Conservation (phyloP, 2,329 filamentous ascomycete species). For the Geosmithia putterillii region DNA sequence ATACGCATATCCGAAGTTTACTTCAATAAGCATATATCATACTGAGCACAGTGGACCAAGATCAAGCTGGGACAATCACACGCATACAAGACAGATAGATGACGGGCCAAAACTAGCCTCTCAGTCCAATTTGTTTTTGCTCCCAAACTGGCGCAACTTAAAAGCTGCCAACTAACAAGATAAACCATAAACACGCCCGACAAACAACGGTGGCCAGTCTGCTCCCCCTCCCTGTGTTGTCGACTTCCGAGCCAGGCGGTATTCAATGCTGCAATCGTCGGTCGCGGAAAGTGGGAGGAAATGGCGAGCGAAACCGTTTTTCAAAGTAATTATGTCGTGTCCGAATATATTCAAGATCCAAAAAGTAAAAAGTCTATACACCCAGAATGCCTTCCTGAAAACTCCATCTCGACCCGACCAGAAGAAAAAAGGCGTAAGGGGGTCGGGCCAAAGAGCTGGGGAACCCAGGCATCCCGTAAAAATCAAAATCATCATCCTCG, state of each 20-base stretch:
- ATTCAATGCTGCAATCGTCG: too few relatives aligned
- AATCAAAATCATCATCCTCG: constrained; percentile 1
- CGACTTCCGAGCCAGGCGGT: too few relatives aligned
- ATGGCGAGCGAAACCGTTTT: too few relatives aligned
- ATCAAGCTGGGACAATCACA: too few relatives aligned
- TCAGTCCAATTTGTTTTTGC: constrained; percentile 17
- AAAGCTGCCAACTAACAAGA: constrained; percentile 13
- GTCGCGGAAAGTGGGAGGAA: too few relatives aligned
- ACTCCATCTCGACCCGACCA: background rate
- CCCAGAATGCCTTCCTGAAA: background rate
- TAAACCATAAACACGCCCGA: constrained; percentile 24
- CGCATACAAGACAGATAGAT: too few relatives aligned
- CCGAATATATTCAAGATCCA: background rate
- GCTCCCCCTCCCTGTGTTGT: too few relatives aligned
- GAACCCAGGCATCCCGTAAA: background rate
- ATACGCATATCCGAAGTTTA: too few relatives aligned
- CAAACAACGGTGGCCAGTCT: too few relatives aligned
- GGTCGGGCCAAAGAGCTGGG: constrained; percentile 6
- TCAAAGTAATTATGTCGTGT: constrained; percentile 1
- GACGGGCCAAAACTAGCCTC: constrained; percentile 27
- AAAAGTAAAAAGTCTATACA: constrained; percentile 9
- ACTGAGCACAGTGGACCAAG: too few relatives aligned
- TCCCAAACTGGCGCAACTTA: constrained; percentile 7
- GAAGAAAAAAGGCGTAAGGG: background rate
- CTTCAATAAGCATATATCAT: too few relatives aligned